Evolutionary conservation across 306 rosid genomes (phyloP).

Genomic region (Cucumis melo): DNA sequence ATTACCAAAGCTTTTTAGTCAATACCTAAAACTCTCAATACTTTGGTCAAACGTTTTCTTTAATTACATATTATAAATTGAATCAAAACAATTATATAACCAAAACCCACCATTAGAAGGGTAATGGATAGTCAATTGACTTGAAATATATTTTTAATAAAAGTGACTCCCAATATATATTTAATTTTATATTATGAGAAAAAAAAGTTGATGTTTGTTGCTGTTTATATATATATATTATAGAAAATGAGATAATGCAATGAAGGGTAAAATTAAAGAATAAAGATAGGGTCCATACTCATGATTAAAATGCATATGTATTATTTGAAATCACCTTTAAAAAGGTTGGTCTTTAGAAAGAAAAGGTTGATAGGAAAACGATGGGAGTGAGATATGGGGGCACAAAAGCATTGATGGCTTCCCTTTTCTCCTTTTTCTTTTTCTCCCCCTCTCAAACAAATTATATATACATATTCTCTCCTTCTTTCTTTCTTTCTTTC

Average conservation of each 20-base stretch:
- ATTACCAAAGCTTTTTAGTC: conserved; percentile 27
- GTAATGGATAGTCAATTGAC: too few relatives aligned
- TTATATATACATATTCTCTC: too few relatives aligned
- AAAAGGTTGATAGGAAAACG: conserved; percentile 39
- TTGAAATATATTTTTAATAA: too few relatives aligned
- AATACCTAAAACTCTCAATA: conserved; percentile 13
- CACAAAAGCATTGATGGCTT: conserved; percentile 33
- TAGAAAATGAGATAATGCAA: background rate
- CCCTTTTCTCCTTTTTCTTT: background rate
- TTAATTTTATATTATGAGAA: too few relatives aligned
- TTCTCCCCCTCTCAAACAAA: conserved; percentile 7
- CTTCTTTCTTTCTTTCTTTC: too few relatives aligned
- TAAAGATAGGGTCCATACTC: conserved; percentile 4
- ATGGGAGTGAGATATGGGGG: conserved; percentile 54
- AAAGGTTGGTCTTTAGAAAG: conserved; percentile 9
- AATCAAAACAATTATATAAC: too few relatives aligned
- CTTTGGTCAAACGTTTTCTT: too few relatives aligned
- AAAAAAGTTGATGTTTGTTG: too few relatives aligned
- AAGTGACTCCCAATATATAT: too few relatives aligned
- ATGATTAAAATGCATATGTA: conserved; percentile 34
- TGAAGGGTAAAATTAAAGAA: background rate
- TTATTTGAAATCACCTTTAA: conserved; percentile 11
- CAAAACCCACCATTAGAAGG: too few relatives aligned
- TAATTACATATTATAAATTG: too few relatives aligned
- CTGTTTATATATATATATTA: too few relatives aligned